These are phyloP conservation scores for Aureobasidium sp. DNA, from an alignment of 2,329 filamentous ascomycete genomes.

Conservation along the genomic window DNA sequence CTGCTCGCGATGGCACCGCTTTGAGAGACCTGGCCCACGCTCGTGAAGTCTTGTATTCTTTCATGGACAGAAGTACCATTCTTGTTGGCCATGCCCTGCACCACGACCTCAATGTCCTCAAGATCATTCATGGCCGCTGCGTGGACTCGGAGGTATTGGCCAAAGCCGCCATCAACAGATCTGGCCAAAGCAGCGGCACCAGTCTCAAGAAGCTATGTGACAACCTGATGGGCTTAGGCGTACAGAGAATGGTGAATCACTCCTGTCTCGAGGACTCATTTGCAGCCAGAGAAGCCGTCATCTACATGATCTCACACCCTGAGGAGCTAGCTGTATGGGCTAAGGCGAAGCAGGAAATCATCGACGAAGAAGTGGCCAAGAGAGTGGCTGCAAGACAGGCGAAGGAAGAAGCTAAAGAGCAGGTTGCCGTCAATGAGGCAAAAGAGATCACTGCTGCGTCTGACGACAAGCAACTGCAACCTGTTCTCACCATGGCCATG, in stretches of 20 bases:
- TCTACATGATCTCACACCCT: background rate
- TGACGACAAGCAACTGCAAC: background rate
- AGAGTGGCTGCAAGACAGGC: background rate
- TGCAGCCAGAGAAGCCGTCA: slow-evolving; percentile 1
- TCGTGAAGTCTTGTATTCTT: background rate
- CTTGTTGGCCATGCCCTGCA: slow-evolving; percentile 7
- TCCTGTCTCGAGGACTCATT: slow-evolving; percentile 6
- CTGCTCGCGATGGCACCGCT: background rate
- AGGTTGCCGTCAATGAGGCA: background rate
- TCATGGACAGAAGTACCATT: slow-evolving; percentile 2
- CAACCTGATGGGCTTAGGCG: background rate
- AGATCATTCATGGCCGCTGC: background rate
- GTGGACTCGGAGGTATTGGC: slow-evolving; percentile 2
- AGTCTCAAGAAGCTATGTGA: background rate
- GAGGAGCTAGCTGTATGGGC: background rate
- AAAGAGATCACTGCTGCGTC: background rate
- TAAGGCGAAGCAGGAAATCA: background rate
- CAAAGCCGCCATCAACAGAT: background rate
- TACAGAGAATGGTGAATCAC: background rate
- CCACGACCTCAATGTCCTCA: slow-evolving; percentile 5
- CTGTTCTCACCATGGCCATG: background rate
- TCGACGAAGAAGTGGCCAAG: background rate
- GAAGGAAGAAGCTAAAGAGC: background rate
- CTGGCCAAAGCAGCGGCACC: background rate
- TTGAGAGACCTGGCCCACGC: background rate